These are phyloP conservation scores for Cornus kousa DNA, from an alignment of 148 eudicot genomes.

Conservation along the genomic window DNA sequence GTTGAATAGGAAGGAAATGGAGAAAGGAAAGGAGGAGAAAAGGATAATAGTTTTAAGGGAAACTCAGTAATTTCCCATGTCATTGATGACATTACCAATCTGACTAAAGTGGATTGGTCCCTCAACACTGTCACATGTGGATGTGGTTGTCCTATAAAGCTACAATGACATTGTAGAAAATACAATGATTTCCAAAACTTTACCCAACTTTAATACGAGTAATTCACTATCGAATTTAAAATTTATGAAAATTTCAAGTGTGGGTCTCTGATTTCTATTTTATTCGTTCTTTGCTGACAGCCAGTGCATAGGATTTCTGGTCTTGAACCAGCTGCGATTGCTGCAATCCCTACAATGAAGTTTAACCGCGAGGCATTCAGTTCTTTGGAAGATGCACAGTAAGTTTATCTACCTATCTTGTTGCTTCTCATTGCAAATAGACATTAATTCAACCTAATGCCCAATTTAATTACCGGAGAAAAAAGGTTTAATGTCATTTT, in stretches of 20 bases:
- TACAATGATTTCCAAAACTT: not conserved
- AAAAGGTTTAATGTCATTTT: too few species aligned
- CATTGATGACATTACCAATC: not conserved
- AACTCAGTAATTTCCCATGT: not conserved
- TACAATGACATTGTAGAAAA: not conserved
- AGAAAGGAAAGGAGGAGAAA: not conserved
- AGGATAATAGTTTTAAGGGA: not conserved
- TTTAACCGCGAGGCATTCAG: conserved; percentile 53
- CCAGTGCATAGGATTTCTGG: conserved; percentile 51
- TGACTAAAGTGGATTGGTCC: not conserved
- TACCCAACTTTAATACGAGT: not conserved
- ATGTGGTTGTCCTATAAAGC: not conserved
- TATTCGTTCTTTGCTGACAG: conserved; percentile 32
- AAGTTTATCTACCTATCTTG: conserved; percentile 21
- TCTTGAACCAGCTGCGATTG: conserved; percentile 54
- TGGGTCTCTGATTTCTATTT: not conserved
- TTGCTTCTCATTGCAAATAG: not conserved
- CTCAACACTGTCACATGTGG: not conserved
- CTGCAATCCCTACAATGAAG: conserved; percentile 71
- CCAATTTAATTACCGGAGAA: too few species aligned
- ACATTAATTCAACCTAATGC: not conserved
- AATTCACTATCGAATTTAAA: not conserved
- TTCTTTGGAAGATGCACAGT: conserved; percentile 58
- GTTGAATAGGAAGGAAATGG: too few species aligned
- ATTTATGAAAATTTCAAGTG: not conserved